Percentiles rank a stretch among this genome's conserved stretches.
These are phyloP conservation scores for Brassica hybrid DNA, from an alignment of 441 rosid genomes.

Conservation along the genomic window DNA sequence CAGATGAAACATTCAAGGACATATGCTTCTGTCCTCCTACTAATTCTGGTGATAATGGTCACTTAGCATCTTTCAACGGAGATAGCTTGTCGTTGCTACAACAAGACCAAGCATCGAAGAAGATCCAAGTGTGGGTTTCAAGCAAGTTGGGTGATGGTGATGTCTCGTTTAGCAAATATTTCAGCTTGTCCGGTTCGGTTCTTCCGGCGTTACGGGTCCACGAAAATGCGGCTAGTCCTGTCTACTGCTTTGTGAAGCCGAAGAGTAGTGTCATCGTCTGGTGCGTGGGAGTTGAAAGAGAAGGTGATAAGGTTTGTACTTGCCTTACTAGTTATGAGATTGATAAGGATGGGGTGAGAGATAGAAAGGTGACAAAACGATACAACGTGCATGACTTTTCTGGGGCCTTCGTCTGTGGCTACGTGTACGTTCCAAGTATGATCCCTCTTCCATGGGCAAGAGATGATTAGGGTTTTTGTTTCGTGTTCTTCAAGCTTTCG, in stretches of 20 bases:
- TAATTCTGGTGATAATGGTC: not conserved
- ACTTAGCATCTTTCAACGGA: not conserved
- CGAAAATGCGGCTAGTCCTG: not conserved
- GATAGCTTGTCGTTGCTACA: not conserved
- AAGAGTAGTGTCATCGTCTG: not conserved
- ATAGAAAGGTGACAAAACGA: not conserved
- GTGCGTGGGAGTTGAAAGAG: conserved; percentile 2
- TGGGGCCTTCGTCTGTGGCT: not conserved
- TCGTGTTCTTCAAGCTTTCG: not conserved
- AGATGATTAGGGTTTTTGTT: not conserved
- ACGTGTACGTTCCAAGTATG: conserved; percentile 18
- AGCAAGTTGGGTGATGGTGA: not conserved
- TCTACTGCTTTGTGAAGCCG: not conserved
- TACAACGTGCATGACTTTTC: not conserved
- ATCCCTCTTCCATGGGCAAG: conserved; percentile 1
- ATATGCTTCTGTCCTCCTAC: not conserved
- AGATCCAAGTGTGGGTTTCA: not conserved
- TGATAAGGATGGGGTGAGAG: not conserved
- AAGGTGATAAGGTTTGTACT: not conserved
- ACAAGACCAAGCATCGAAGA: not conserved
- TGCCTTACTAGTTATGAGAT: not conserved
- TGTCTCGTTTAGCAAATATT: not conserved
- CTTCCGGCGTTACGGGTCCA: not conserved
- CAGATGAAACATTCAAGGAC: not conserved
- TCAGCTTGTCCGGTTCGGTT: no score